These are phyloP conservation scores for Solanum pennellii DNA, from an alignment of 257 asterid genomes.

Conservation along the genomic window DNA sequence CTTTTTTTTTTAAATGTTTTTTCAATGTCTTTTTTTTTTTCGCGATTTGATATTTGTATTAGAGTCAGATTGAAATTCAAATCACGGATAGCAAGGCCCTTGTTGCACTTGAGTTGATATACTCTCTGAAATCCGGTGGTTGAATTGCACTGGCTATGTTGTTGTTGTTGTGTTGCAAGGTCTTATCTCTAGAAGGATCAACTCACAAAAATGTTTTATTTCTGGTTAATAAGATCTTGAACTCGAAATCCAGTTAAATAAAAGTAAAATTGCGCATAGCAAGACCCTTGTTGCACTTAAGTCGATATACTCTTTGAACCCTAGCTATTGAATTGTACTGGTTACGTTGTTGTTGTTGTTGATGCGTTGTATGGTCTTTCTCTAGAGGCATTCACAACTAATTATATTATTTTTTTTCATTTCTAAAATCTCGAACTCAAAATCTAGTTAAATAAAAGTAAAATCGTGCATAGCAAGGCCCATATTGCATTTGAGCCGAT, in stretches of 20 bases:
- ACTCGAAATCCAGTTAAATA: background rate
- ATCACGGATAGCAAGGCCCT: accelerated
- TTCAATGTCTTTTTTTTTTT: background rate
- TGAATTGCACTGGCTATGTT: too few species aligned
- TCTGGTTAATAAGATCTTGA: background rate
- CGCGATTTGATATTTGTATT: background rate
- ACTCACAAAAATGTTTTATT: background rate
- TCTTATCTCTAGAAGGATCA: background rate
- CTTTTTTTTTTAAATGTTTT: background rate
- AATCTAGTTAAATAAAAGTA: background rate
- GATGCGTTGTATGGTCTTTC: background rate
- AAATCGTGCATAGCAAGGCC: too few species aligned
- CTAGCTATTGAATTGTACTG: too few species aligned
- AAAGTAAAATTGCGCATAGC: too few species aligned
- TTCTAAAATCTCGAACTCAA: background rate
- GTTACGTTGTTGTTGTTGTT: background rate
- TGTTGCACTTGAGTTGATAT: background rate
- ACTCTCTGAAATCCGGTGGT: accelerated
- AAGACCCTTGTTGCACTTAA: too few species aligned
- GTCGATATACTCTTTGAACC: too few species aligned
- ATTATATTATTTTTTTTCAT: background rate
- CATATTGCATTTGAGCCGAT: too few species aligned
- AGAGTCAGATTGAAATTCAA: background rate
- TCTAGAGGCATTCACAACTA: background rate
- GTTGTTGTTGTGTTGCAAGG: background rate